Conservation (phyloP, 257 asterid species). For the Lantana camara region DNA sequence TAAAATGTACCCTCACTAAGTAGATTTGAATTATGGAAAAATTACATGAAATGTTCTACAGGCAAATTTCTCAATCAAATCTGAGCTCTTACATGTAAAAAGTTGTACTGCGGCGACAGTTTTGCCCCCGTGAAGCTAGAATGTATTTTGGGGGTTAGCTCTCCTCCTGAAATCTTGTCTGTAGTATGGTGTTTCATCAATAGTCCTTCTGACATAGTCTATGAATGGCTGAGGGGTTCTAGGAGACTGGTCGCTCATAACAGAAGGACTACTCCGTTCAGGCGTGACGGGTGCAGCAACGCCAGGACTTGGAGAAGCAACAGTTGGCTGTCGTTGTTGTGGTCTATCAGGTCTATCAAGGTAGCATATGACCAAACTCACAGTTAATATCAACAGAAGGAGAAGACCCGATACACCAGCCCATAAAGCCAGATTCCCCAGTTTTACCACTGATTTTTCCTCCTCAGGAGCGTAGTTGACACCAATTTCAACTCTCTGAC, state of each 20-base stretch:
- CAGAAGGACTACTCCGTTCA: conserved; percentile 45
- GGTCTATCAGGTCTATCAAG: conserved; percentile 47
- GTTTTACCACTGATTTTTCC: conserved; percentile 22
- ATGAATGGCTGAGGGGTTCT: conserved; percentile 91
- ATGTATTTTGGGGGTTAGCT: conserved; percentile 73
- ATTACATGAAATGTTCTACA: conserved; percentile 21
- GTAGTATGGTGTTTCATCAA: conserved; percentile 90
- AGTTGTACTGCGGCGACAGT: neutral
- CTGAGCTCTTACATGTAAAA: conserved; percentile 22
- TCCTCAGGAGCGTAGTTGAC: conserved; percentile 58
- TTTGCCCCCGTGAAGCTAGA: conserved; percentile 32
- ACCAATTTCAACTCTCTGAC: conserved; percentile 64
- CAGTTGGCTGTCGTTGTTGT: conserved; percentile 3
- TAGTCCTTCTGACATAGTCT: conserved; percentile 79
- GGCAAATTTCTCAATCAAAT: conserved; percentile 2
- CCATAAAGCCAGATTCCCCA: conserved; percentile 32
- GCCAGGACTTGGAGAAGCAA: conserved; percentile 33
- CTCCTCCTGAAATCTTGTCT: conserved; percentile 81
- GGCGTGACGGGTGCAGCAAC: conserved; percentile 67
- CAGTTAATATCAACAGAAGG: conserved; percentile 32
- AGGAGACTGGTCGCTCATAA: conserved; percentile 63
- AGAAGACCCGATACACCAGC: conserved; percentile 27
- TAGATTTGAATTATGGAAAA: conserved; percentile 6
- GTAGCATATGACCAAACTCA: conserved; percentile 32
- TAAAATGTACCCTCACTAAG: neutral